phyloP scores from a whole-genome alignment of 2,329 filamentous ascomycete species.

The Cercospora sp. region DNA sequence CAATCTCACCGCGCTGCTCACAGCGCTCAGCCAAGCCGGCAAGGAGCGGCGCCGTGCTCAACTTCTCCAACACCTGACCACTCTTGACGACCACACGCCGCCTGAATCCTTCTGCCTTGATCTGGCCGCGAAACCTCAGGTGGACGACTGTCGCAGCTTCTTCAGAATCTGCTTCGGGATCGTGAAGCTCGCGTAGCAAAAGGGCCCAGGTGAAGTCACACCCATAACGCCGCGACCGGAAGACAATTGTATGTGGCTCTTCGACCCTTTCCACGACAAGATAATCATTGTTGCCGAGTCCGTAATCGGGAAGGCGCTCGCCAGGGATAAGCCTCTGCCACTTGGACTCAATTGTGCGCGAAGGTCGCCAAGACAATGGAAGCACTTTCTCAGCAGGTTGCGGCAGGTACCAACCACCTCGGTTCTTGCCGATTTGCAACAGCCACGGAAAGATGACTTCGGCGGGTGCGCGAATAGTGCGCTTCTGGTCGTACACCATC shows the following conservation, averaged over 20 bases:
- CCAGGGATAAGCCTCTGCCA: constrained; percentile 24
- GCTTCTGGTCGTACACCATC: constrained; percentile 29
- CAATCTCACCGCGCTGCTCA: constrained; percentile 15
- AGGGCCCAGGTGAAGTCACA: constrained; percentile 25
- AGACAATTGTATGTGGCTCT: constrained; percentile 18
- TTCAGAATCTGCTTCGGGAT: not conserved
- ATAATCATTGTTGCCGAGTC: constrained; percentile 24
- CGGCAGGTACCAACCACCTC: constrained; percentile 29
- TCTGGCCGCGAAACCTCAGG: constrained; percentile 26
- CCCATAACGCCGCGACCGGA: constrained; percentile 23
- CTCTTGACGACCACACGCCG: constrained; percentile 20
- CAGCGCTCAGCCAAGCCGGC: constrained; percentile 25
- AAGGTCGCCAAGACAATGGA: constrained; percentile 21
- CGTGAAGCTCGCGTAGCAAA: constrained; percentile 24
- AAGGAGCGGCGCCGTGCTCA: constrained; percentile 26
- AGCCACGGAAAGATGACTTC: constrained; percentile 27
- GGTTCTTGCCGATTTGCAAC: constrained; percentile 28
- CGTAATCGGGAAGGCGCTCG: constrained; percentile 27
- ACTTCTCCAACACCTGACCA: constrained; percentile 23
- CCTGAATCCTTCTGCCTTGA: constrained; percentile 25
- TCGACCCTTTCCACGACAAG: constrained; percentile 25
- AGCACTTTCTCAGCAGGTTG: constrained; percentile 19
- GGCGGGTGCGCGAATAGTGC: constrained; percentile 18
- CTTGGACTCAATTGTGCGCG: constrained; percentile 18
- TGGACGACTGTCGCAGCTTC: constrained; percentile 23